Evolutionary conservation across 768 basidiomycete species (phyloP).

Genomic region (Lactarius sanguifluus): DNA sequence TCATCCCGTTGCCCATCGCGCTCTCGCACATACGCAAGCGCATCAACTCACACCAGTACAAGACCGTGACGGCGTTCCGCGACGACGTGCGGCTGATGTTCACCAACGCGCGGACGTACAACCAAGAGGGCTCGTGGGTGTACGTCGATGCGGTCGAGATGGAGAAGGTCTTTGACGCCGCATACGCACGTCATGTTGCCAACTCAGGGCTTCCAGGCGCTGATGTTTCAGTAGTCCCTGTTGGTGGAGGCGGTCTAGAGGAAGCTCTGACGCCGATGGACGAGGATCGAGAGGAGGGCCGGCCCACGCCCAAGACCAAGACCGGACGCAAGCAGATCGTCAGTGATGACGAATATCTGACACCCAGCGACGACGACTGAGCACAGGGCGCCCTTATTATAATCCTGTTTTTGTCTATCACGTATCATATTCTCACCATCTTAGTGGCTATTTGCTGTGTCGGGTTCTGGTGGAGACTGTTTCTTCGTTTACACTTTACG

Average conservation of each 20-base stretch:
- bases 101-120: slow-evolving; percentile 89
- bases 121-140: slow-evolving; percentile 93
- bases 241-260: slow-evolving; percentile 56
- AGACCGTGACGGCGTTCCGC: slow-evolving; percentile 66
- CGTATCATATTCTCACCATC: slow-evolving; percentile 1
- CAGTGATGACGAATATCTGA: slow-evolving; percentile 65
- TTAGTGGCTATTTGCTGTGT: not conserved
- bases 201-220: slow-evolving; percentile 79
- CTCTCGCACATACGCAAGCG: slow-evolving; percentile 85
- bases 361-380: slow-evolving; percentile 73
- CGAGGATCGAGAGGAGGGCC: slow-evolving; percentile 56
- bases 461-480: slow-evolving; percentile 7
- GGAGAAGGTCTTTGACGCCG: slow-evolving; percentile 81
- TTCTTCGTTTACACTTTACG: not conserved
- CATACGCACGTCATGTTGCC: slow-evolving; percentile 61
- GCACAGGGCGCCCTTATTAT: slow-evolving; percentile 14
- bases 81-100: slow-evolving; percentile 92
- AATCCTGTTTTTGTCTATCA: slow-evolving; percentile 5
- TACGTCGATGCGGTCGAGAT: slow-evolving; percentile 93
- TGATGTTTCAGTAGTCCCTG: slow-evolving; percentile 43
- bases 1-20: slow-evolving; percentile 86
- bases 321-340: slow-evolving; percentile 68
- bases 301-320: slow-evolving; percentile 58
- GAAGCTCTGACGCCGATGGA: slow-evolving; percentile 79
- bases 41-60: slow-evolving; percentile 63